phyloP scores from a whole-genome alignment of 75 land plant species.

The Sequoiadendron giganteum region DNA sequence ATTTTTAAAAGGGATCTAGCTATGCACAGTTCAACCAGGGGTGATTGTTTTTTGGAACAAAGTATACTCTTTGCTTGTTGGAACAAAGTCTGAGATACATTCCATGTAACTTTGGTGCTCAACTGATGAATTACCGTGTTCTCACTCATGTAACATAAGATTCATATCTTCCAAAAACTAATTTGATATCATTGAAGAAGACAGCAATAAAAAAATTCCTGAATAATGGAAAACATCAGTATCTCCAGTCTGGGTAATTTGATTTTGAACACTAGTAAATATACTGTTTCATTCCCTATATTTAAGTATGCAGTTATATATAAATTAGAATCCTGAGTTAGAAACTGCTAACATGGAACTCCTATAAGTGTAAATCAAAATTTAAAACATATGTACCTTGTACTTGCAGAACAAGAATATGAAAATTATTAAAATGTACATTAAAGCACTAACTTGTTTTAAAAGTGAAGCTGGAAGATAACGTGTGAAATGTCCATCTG shows the following conservation, averaged over 20 bases:
- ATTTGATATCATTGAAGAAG: background rate
- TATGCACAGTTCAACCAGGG: background rate
- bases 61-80: background rate
- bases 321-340: background rate
- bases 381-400: background rate
- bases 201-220: background rate
- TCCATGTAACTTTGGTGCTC: background rate
- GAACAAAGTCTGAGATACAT: background rate
- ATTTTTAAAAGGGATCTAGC: background rate
- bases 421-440: background rate
- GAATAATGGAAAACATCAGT: background rate
- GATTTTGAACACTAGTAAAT: background rate
- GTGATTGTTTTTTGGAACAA: background rate
- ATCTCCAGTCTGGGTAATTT: background rate
- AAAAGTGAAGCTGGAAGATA: conserved; percentile 85
- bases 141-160: background rate
- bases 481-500: conserved; percentile 91
- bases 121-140: background rate
- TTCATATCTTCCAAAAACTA: background rate
- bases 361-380: background rate
- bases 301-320: background rate
- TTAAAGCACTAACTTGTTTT: conserved; percentile 61
- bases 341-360: background rate
- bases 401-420: background rate
- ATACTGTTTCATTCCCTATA: background rate